Base-by-base conservation (phyloP, 495 filamentous ascomycete genomes). In the Penicillium lividum region DNA sequence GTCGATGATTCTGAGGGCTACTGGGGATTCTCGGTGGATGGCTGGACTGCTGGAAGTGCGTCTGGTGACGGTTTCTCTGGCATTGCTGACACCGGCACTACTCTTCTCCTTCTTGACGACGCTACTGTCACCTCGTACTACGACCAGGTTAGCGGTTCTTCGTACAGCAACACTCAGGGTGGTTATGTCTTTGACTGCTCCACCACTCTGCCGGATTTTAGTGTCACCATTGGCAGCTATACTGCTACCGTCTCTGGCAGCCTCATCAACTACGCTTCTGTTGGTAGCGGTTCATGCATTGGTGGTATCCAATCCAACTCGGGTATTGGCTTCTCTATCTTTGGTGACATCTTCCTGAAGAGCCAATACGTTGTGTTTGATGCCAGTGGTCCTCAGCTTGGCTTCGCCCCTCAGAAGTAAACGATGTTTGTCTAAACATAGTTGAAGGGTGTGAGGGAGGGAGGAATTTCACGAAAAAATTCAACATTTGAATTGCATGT, bases 291-390 rank as follows among this genome's bases (percentile, higher is more conserved):
- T 29, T 77, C 64, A 40, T 90, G 87, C 69, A 84, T 77, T 61
- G 87, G 87, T 47, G 82, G 81, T 11, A 75, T 90, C 42, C 86
- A 89, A 72, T 66, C 67, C 29, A 82, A 86, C 68, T 67, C 71
- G 11, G 84, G 83, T 48, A 79, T 89, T 34, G 82, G 77, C 8
- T 82, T 89, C 64, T 78, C 78, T 53, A 90, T 92, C 68, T 85
- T 86, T 44, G 89, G 89, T 38, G 89, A 91, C 56, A 79, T 90
- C 31, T 89, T 89, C 62, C 79, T 93, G 55, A 91, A 92, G 77
- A 80, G 81, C 53, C 84, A 89, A 60, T 91, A 87, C 67, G 89
- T 88, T 31, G 84, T 93, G 1, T 92, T 91, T 60, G 82, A 91
- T 51, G 75, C 77, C 16, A 74, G 69, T 38, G 74, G 66, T 5